These are phyloP conservation scores for Uromyces viciae-fabae DNA, from an alignment of 1,284 basidiomycete genomes.

Conservation along the genomic window DNA sequence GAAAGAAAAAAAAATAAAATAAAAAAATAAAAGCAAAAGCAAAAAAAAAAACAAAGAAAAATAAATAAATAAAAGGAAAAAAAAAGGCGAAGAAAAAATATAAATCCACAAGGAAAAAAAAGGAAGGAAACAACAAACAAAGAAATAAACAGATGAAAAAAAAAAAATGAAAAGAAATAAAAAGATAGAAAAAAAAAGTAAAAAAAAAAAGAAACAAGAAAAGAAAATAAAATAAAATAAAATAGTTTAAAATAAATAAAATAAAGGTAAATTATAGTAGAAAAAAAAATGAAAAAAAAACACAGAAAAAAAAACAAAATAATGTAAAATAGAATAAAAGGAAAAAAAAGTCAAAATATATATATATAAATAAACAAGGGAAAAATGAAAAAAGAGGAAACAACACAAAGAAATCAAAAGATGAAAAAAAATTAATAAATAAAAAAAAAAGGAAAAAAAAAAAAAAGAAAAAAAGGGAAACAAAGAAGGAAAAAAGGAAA, in stretches of 20 bases:
- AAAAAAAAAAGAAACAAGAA: background rate
- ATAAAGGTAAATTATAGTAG: background rate
- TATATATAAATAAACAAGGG: background rate
- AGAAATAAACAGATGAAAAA: too few species aligned
- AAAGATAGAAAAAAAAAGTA: background rate
- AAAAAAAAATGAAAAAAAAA: background rate
- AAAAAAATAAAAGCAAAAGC: too few species aligned
- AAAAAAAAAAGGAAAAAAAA: background rate
- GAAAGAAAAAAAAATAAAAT: too few species aligned
- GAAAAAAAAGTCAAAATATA: background rate
- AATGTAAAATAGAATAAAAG: background rate
- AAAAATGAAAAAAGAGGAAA: background rate
- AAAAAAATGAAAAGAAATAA: too few species aligned
- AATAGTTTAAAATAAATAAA: background rate
- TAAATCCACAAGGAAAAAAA: too few species aligned
- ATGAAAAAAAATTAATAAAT: background rate
- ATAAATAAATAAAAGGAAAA: too few species aligned
- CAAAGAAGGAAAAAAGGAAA: background rate
- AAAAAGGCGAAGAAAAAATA: too few species aligned
- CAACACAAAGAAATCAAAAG: background rate
- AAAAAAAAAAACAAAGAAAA: too few species aligned
- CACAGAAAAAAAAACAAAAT: background rate
- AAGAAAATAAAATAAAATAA: background rate
- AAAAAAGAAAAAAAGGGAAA: background rate
- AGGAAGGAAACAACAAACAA: too few species aligned